These are phyloP conservation scores for Cryptosporidium parvum DNA, from an alignment of 169 alveolate genomes.

Conservation along the genomic window DNA sequence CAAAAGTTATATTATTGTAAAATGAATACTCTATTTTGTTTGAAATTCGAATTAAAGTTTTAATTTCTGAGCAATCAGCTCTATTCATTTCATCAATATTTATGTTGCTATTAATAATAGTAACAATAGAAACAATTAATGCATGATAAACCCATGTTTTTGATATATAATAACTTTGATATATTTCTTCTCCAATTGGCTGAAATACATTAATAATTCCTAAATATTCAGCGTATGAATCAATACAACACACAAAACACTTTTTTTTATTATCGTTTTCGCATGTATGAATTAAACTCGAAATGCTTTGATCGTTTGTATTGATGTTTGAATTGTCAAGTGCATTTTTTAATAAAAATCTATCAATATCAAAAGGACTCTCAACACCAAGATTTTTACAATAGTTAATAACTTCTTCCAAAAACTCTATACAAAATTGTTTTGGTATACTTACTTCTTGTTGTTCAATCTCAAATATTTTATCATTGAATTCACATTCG, in stretches of 20 bases:
- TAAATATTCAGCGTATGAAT: conserved; percentile 63
- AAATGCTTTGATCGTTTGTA: not conserved
- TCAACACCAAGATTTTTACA: conserved; percentile 12
- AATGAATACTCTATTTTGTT: not conserved
- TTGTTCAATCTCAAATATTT: conserved; percentile 2
- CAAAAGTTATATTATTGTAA: not conserved
- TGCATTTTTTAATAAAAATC: conserved; percentile 17
- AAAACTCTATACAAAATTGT: conserved; percentile 59
- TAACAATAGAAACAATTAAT: conserved; percentile 17
- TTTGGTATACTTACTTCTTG: not conserved
- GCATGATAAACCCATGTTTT: conserved; percentile 56
- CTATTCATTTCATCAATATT: conserved; percentile 9
- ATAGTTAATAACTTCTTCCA: conserved; percentile 38
- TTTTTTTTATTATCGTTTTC: conserved; percentile 1
- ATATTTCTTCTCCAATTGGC: not conserved
- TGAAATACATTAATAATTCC: conserved; percentile 46
- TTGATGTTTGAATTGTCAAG: not conserved
- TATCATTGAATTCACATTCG: not conserved
- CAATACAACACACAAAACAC: conserved; percentile 45
- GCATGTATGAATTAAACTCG: conserved; percentile 51
- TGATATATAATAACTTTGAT: not conserved
- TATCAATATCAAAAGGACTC: conserved; percentile 47
- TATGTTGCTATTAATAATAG: conserved; percentile 13
- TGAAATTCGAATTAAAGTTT: conserved; percentile 14
- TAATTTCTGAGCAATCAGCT: conserved; percentile 18